Conservation (phyloP, 2,329 filamentous ascomycete genomes). For the Sporothrix luriei region DNA sequence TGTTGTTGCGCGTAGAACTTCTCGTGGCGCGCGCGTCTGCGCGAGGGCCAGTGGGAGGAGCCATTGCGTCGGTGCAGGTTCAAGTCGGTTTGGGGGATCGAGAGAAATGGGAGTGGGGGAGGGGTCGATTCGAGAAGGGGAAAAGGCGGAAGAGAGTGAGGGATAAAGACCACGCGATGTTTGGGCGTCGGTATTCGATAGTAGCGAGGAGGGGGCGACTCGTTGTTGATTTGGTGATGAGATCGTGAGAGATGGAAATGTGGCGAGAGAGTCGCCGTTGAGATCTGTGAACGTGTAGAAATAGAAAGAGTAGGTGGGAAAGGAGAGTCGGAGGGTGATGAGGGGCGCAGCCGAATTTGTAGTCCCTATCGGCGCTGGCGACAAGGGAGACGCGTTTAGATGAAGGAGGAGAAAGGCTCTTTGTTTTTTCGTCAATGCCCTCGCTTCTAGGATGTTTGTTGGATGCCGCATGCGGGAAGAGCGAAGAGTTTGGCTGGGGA, state of each 20-base stretch:
- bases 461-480: slow-evolving; percentile 29
- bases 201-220: not conserved
- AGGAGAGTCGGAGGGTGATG: not conserved
- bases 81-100: not conserved
- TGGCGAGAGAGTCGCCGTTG: not conserved
- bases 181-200: not conserved
- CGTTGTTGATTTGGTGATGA: not conserved
- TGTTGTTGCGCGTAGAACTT: slow-evolving; percentile 31
- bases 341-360: slow-evolving; percentile 10
- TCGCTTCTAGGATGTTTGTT: not conserved
- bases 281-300: not conserved
- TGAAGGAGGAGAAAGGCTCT: slow-evolving; percentile 5
- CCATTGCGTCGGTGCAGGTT: slow-evolving; percentile 37
- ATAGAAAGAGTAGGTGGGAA: not conserved
- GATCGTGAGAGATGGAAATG: not conserved
- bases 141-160: not conserved
- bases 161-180: not conserved
- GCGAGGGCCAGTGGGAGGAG: slow-evolving; percentile 41
- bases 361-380: slow-evolving; percentile 11
- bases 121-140: not conserved
- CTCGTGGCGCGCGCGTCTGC: slow-evolving; percentile 34
- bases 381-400: not conserved
- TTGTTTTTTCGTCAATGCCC: slow-evolving; percentile 3
- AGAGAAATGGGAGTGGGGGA: not conserved
- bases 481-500: slow-evolving; percentile 13